Conservation (phyloP, 345 rosid genomes). For the Dimocarpus longan region DNA sequence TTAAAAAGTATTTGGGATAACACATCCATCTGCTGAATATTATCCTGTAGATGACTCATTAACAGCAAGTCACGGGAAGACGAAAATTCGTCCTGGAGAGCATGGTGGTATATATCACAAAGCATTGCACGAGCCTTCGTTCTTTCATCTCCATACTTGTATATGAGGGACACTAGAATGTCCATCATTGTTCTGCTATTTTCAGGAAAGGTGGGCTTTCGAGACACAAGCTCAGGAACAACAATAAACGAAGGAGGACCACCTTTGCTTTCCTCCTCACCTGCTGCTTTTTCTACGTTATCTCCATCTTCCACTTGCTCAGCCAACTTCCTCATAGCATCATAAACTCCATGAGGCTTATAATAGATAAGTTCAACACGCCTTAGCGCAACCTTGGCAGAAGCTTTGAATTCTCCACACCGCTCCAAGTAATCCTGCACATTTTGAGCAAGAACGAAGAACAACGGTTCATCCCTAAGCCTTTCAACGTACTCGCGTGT, state of each 20-base stretch:
- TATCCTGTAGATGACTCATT: constrained; percentile 96
- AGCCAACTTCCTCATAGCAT: constrained; percentile 91
- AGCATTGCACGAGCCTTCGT: constrained; percentile 98
- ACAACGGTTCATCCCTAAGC: constrained; percentile 83
- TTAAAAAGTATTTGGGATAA: constrained; percentile 93
- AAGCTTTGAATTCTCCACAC: constrained; percentile 68
- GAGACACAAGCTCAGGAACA: constrained; percentile 76
- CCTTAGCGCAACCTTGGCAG: constrained; percentile 82
- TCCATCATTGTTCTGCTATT: constrained; percentile 91
- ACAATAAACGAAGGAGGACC: constrained; percentile 64
- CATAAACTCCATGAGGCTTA: constrained; percentile 94
- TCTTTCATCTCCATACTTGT: constrained; percentile 90
- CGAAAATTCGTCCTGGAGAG: constrained; percentile 76
- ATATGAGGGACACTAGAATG: constrained; percentile 78
- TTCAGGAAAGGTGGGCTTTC: constrained; percentile 89
- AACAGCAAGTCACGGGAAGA: constrained; percentile 77
- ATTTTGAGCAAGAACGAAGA: constrained; percentile 83
- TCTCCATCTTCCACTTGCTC: constrained; percentile 60
- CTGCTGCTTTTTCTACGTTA: constrained; percentile 33
- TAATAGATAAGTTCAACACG: constrained; percentile 84
- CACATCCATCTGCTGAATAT: constrained; percentile 85
- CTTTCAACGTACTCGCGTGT: constrained; percentile 91
- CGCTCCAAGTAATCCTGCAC: constrained; percentile 80
- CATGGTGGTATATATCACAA: constrained; percentile 94
- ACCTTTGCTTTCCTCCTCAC: constrained; percentile 69